Evolutionary conservation across 345 rosid species (phyloP).

Genomic region (Hypericum androsaemum): DNA sequence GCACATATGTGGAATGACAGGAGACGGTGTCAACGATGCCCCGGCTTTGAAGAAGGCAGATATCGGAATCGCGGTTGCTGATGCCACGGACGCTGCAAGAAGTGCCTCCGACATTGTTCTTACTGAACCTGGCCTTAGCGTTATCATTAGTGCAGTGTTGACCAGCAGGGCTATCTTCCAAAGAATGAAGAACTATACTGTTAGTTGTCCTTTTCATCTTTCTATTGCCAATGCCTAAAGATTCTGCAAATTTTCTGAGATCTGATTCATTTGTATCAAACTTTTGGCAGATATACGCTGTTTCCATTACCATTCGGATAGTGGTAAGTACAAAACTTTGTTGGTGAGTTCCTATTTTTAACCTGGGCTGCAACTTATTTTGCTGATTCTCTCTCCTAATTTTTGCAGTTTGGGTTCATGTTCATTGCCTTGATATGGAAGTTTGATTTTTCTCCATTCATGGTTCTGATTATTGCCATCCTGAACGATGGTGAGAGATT

Average conservation of each 20-base stretch:
- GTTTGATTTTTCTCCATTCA: conserved; percentile 82
- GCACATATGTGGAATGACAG: conserved; percentile 94
- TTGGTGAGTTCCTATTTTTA: not conserved
- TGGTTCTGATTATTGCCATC: conserved; percentile 88
- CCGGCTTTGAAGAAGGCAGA: conserved; percentile 93
- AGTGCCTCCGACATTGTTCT: conserved; percentile 92
- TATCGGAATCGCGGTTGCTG: conserved; percentile 93
- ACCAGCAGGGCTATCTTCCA: conserved; percentile 93
- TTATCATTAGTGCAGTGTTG: conserved; percentile 81
- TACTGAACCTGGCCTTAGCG: conserved; percentile 91
- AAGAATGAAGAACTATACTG: conserved; percentile 96
- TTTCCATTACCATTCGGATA: conserved; percentile 84
- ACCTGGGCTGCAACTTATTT: not conserved
- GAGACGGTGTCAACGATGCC: conserved; percentile 95
- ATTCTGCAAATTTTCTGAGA: not conserved
- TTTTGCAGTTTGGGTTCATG: conserved; percentile 79
- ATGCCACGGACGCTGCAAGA: conserved; percentile 96
- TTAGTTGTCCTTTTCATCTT: conserved; percentile 20
- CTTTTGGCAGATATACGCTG: conserved; percentile 73
- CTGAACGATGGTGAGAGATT: conserved; percentile 67
- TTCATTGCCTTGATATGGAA: conserved; percentile 79
- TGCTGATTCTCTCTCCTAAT: not conserved
- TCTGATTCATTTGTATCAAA: conserved; percentile 3
- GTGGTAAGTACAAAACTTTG: conserved; percentile 42
- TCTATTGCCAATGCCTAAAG: not conserved